phyloP scores from a whole-genome alignment of 1,139 yeast genomes.

The Wickerhamomyces sp. region DNA sequence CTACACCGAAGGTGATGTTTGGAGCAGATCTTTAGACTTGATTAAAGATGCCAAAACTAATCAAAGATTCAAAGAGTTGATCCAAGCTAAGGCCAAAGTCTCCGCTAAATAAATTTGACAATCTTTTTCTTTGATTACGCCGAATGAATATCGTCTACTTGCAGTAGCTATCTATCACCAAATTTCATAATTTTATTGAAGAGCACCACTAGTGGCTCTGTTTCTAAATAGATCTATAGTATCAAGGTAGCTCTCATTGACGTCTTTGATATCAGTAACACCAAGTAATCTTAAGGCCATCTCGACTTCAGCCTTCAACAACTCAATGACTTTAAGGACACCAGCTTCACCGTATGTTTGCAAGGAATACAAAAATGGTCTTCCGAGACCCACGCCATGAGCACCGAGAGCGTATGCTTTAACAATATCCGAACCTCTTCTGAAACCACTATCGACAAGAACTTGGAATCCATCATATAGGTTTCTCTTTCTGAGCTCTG shows the following conservation, averaged over 20 bases:
- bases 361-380: slow-evolving; percentile 57
- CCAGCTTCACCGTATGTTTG: slow-evolving; percentile 56
- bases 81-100: slow-evolving; percentile 22
- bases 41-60: slow-evolving; percentile 39
- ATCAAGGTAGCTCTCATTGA: slow-evolving; percentile 38
- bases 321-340: slow-evolving; percentile 45
- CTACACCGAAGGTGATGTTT: slow-evolving; percentile 59
- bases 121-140: too few relatives aligned
- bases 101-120: slow-evolving; percentile 11
- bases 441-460: slow-evolving; percentile 58
- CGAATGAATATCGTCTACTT: too few relatives aligned
- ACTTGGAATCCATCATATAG: slow-evolving; percentile 40
- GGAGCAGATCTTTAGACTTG: slow-evolving; percentile 74
- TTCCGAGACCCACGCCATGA: slow-evolving; percentile 59
- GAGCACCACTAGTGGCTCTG: slow-evolving; percentile 4
- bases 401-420: slow-evolving; percentile 68
- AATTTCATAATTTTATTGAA: too few relatives aligned
- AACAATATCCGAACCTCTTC: slow-evolving; percentile 60
- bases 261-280: slow-evolving; percentile 39
- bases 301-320: slow-evolving; percentile 47
- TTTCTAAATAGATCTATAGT: slow-evolving; percentile 9
- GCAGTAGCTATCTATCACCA: too few relatives aligned
- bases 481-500: slow-evolving; percentile 39
- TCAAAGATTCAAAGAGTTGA: slow-evolving; percentile 23
- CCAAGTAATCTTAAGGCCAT: slow-evolving; percentile 57